Evolutionary conservation across 345 rosid genomes (phyloP).

Genomic region (Hirschfeldia incana): DNA sequence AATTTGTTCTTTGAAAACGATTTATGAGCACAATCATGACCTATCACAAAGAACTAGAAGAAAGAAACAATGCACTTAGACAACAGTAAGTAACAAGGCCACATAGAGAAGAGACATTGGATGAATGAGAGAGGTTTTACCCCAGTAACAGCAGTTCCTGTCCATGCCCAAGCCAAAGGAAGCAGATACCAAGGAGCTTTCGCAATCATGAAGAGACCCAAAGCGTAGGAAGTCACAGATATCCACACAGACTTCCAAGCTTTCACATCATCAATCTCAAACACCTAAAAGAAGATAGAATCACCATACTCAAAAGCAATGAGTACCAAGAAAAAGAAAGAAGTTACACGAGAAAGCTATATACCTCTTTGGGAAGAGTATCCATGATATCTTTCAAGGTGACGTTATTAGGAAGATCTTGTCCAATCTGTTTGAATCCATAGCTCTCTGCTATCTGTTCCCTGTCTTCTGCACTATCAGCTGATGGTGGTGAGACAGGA

Average conservation of each 20-base stretch:
- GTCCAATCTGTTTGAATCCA: conserved; percentile 87
- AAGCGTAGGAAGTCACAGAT: conserved; percentile 75
- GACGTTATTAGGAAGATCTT: conserved; percentile 76
- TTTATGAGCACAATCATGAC: conserved; percentile 98
- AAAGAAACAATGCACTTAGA: conserved; percentile 19
- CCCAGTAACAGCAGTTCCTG: conserved; percentile 93
- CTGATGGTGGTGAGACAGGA: conserved; percentile 57
- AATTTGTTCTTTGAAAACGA: conserved; percentile 89
- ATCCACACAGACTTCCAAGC: conserved; percentile 84
- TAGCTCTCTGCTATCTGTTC: conserved; percentile 68
- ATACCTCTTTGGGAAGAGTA: conserved; percentile 84
- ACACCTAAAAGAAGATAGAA: no score
- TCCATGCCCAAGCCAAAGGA: conserved; percentile 98
- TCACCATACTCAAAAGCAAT: no score
- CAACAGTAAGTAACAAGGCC: not conserved
- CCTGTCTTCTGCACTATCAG: conserved; percentile 58
- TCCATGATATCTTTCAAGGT: conserved; percentile 71
- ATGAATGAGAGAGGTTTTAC: conserved; percentile 32
- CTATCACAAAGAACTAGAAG: conserved; percentile 90
- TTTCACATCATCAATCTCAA: conserved; percentile 80
- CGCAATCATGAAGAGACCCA: conserved; percentile 84
- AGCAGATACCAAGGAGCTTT: conserved; percentile 92
- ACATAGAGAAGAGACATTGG: not conserved
- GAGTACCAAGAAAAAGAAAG: no score
- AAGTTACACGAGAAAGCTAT: no score